Evolutionary conservation across 2,329 filamentous ascomycete species (phyloP).

Genomic region (Arthroderma sp.): DNA sequence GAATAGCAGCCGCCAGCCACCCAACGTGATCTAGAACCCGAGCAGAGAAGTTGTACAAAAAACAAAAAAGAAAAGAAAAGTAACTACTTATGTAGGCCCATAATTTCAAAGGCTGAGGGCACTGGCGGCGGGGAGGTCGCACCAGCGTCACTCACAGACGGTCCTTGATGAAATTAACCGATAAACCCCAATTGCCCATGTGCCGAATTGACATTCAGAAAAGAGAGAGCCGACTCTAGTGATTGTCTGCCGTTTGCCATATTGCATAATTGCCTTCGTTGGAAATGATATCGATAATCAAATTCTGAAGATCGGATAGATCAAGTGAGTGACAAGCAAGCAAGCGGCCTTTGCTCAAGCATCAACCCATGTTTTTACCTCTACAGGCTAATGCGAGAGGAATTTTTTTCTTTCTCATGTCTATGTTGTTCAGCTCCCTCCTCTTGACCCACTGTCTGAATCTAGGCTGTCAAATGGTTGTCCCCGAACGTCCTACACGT

Average conservation of each 20-base stretch:
- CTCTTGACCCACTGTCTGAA: neutral
- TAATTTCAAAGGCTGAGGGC: neutral
- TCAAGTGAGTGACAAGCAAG: neutral
- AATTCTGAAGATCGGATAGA: neutral
- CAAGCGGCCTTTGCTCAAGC: neutral
- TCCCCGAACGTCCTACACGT: neutral
- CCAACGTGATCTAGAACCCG: neutral
- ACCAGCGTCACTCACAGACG: neutral
- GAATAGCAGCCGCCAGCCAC: neutral
- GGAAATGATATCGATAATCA: neutral
- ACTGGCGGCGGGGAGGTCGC: neutral
- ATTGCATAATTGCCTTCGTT: no score
- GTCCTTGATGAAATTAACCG: neutral
- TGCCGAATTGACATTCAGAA: neutral
- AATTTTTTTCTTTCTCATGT: neutral
- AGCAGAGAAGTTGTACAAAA: neutral
- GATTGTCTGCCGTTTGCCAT: neutral
- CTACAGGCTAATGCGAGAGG: neutral
- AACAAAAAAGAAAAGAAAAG: no score
- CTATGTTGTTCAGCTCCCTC: no score
- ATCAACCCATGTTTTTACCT: neutral
- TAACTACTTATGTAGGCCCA: neutral
- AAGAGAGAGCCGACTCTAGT: neutral
- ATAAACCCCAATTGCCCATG: neutral
- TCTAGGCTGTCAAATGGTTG: neutral